Conservation (phyloP, 345 rosid species). For the Turritis glabra region DNA sequence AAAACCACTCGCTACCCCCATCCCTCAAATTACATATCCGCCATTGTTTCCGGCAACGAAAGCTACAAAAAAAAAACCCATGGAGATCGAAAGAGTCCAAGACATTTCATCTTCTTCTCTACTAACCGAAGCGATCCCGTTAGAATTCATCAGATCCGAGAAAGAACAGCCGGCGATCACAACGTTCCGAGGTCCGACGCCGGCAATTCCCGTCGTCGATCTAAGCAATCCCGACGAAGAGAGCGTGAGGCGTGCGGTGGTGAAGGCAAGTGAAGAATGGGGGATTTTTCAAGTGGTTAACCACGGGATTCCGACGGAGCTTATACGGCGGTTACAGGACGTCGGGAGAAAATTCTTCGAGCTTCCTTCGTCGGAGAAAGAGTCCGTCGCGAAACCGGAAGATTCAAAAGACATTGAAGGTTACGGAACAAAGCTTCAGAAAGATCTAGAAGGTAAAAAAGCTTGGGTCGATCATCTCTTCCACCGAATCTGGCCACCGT, state of each 20-base stretch:
- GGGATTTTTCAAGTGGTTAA: slow-evolving; percentile 52
- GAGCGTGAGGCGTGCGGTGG: slow-evolving; percentile 32
- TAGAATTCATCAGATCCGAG: slow-evolving; percentile 62
- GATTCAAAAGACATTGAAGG: slow-evolving; percentile 58
- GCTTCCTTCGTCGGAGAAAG: slow-evolving; percentile 65
- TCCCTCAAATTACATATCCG: background rate
- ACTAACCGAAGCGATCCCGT: slow-evolving; percentile 48
- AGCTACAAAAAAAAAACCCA: background rate
- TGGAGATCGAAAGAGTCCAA: slow-evolving; percentile 60
- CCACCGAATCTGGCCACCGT: slow-evolving; percentile 79
- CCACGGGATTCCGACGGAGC: slow-evolving; percentile 51
- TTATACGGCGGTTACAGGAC: slow-evolving; percentile 48
- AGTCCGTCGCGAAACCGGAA: slow-evolving; percentile 47
- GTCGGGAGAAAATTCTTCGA: slow-evolving; percentile 72
- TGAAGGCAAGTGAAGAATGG: slow-evolving; percentile 53
- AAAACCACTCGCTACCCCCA: background rate
- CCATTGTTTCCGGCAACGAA: slow-evolving; percentile 27
- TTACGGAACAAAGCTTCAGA: slow-evolving; percentile 61
- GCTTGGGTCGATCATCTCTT: slow-evolving; percentile 86
- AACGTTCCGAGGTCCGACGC: slow-evolving; percentile 52
- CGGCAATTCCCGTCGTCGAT: slow-evolving; percentile 52
- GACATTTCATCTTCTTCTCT: slow-evolving; percentile 43
- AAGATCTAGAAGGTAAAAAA: slow-evolving; percentile 57
- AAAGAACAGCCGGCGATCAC: slow-evolving; percentile 72
- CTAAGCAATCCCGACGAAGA: slow-evolving; percentile 38